Evolutionary conservation across 495 filamentous ascomycete species (phyloP), one percentile per base, ranked within the genome.

Genomic region (Terfezia claveryi): DNA sequence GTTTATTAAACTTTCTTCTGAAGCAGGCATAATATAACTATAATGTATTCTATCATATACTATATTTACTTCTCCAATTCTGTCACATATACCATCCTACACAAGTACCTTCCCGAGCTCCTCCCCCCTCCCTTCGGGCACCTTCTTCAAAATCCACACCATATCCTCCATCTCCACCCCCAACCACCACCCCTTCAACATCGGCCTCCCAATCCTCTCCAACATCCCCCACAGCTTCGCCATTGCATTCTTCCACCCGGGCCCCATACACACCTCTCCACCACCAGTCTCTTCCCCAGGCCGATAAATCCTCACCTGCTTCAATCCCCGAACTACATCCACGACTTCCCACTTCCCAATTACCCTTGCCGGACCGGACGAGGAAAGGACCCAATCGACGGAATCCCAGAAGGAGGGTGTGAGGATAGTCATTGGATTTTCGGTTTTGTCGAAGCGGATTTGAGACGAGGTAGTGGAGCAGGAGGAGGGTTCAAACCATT

Each of bases 331-430:
- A 1, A 93, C 74, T 0, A 76, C 74, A 17, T 75, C 76, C 9
- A 91, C 67, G 10, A 76, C 72, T 57, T 85, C 74, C 87, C 88
- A 99, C 2, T 69, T 69, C 0, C 79, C 81, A 55, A 80, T 76
- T 1, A 73, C 67, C 32, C 64, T 63, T 44, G 68, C 71, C 12
- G 80, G 80, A 20, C n/a, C n/a, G 11, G 77, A 69, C 68, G 91
- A 85, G 10, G 81, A 73, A 7, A 96, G 72, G 8, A 77, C 78
- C 61, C 86, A 99, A 61, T 94, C 82, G 56, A 94, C 87, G 27
- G 71, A 68, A 4, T 73, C 67, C 91, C 89, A 96, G 67, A 95
- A 96, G 3, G 66, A 58, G 2, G 79, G 75, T 27, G 72, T 68
- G 8, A 76, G 68, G 44, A 93, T 72, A 1, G 64, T 58, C 0